Conservation (phyloP, 345 rosid species). For the Brassica cretica region DNA sequence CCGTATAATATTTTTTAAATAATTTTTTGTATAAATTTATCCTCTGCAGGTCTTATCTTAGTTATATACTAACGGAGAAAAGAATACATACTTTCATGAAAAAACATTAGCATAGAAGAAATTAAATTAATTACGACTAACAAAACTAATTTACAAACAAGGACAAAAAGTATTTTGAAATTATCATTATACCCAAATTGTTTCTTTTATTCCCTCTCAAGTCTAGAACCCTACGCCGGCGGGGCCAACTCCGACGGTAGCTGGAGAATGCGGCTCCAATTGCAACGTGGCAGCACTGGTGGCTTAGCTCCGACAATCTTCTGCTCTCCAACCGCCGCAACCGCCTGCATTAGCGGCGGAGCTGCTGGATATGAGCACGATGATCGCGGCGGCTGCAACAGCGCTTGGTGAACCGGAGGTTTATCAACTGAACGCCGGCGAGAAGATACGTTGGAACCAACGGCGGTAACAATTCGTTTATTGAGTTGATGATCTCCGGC, state of each 20-base stretch:
- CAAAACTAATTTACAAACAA: conserved; percentile 44
- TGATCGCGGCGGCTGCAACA: conserved; percentile 71
- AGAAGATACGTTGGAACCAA: conserved; percentile 41
- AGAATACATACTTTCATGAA: conserved; percentile 18
- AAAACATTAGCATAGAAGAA: conserved; percentile 24
- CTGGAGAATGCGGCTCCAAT: conserved; percentile 77
- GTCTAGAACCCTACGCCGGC: conserved; percentile 70
- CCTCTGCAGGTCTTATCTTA: too few relatives aligned
- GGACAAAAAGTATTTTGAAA: conserved; percentile 26
- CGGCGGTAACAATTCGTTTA: conserved; percentile 44
- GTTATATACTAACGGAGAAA: neutral
- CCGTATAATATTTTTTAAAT: too few relatives aligned
- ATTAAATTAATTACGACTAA: conserved; percentile 32
- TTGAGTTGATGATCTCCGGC: conserved; percentile 40
- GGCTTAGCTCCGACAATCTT: conserved; percentile 60
- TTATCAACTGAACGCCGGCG: conserved; percentile 33
- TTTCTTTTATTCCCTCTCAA: conserved; percentile 16
- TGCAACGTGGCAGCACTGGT: conserved; percentile 76
- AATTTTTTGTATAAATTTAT: too few relatives aligned
- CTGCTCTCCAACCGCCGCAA: conserved; percentile 51
- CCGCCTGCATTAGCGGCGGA: conserved; percentile 43
- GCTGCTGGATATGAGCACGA: conserved; percentile 84
- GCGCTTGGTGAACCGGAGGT: conserved; percentile 33
- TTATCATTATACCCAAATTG: conserved; percentile 29
- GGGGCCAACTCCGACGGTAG: conserved; percentile 62